These are phyloP conservation scores for Hamamelis virginiana DNA, from an alignment of 164 flowering plant species.

Conservation along the genomic window DNA sequence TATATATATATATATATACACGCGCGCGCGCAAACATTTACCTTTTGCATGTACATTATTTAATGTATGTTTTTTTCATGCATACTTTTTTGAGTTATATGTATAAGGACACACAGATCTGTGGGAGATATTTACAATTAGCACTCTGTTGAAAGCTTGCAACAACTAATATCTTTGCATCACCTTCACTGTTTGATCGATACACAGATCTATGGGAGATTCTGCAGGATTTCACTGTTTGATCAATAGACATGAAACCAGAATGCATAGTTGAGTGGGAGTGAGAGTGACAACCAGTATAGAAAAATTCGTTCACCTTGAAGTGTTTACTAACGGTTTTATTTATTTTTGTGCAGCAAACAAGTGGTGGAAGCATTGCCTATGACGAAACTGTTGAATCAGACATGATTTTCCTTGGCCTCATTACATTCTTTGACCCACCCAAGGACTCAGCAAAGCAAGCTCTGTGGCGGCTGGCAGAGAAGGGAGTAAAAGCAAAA, in stretches of 20 bases:
- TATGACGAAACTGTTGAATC: constrained; percentile 43
- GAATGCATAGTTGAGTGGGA: no score
- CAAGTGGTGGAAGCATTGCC: constrained; percentile 5
- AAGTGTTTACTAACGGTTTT: no score
- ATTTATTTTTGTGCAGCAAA: constrained; percentile 28
- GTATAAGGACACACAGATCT: no score
- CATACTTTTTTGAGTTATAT: no score
- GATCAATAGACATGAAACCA: background rate
- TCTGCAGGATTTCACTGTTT: background rate
- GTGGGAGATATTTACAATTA: background rate
- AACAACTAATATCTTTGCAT: background rate
- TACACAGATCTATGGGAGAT: no score
- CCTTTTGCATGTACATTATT: no score
- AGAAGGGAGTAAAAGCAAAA: constrained; percentile 75
- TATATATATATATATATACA: background rate
- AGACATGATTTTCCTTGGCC: constrained; percentile 69
- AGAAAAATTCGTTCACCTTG: background rate
- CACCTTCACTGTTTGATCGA: background rate
- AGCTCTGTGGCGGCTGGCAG: constrained; percentile 65
- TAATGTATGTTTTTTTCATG: no score
- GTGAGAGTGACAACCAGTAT: background rate
- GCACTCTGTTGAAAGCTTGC: background rate
- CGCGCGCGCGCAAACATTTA: background rate
- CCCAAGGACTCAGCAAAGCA: constrained; percentile 84
- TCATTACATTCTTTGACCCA: constrained; percentile 70